These are phyloP conservation scores for Kuraishia floccosa DNA, from an alignment of 805 yeast species.

Conservation along the genomic window DNA sequence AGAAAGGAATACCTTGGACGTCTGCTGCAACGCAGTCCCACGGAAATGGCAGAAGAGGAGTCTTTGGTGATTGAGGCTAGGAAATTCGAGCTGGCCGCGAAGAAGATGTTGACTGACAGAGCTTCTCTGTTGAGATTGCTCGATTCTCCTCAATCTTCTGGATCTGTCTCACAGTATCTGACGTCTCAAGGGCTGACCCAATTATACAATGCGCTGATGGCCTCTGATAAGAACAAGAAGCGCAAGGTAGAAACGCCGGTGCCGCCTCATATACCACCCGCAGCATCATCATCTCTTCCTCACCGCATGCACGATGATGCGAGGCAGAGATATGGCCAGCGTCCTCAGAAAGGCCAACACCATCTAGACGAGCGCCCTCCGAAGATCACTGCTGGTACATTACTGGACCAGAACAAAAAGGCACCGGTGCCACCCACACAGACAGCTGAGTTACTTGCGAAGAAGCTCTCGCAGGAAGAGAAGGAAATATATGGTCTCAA, in stretches of 20 bases:
- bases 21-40: slow-evolving; percentile 75
- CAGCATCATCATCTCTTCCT: slow-evolving; percentile 2
- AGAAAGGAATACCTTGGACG: slow-evolving; percentile 75
- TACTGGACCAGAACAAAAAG: not conserved
- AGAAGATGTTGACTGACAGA: slow-evolving; percentile 76
- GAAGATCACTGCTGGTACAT: not conserved
- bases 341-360: not conserved
- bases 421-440: slow-evolving; percentile 4
- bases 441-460: slow-evolving; percentile 25
- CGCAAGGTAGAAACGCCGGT: slow-evolving; percentile 40
- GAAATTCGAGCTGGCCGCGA: slow-evolving; percentile 84
- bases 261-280: slow-evolving; percentile 46
- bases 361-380: not conserved
- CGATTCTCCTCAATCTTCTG: slow-evolving; percentile 80
- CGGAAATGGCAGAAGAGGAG: slow-evolving; percentile 97
- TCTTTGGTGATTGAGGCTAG: slow-evolving; percentile 87
- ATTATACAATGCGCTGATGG: slow-evolving; percentile 68
- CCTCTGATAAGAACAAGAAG: slow-evolving; percentile 50
- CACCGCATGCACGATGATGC: too few relatives aligned
- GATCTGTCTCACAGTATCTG: slow-evolving; percentile 62
- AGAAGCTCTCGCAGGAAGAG: slow-evolving; percentile 60
- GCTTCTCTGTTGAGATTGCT: slow-evolving; percentile 64
- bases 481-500: slow-evolving; percentile 77
- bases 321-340: slow-evolving; percentile 3
- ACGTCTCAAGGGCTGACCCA: slow-evolving; percentile 87